Evolutionary conservation across 106 monocot genomes (phyloP), one percentile per base, ranked within the genome.

Genomic region (Triglochin maritima): DNA sequence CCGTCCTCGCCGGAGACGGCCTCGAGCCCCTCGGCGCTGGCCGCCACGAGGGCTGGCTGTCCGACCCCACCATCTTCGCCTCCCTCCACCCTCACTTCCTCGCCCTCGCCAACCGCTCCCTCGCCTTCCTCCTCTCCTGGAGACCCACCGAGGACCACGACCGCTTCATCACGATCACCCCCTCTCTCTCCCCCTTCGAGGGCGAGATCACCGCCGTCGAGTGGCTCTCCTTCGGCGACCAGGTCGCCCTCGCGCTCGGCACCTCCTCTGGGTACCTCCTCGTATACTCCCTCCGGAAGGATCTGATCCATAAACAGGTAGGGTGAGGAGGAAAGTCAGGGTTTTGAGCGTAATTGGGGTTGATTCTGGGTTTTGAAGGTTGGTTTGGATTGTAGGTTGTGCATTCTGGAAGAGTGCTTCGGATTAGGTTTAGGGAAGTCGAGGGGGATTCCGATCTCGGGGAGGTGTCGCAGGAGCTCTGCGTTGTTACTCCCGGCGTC

Each of bases 241-340:
- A 78, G 56, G 58, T 78, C 50, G 82, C 76, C 9, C 62, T 98
- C 15, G 98, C 86, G 13, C 43, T 98, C 17, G 96, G 84, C 6
- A 88, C 92, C 16, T 86, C 91, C 0, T 56, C 44, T 0, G 98
- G 98, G 4, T 81, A 56, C 68, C 80, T 98, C 56, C 68, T 98
- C 47, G 6, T 92, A 46, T 92, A 89, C 78, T 98, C 98, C 42
- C 11, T 70, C 9, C 54, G 59, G 7, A 79, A 81, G 10, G 86
- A 81, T n/a, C 82, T 92, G 12, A 78, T 98, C 66, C 88, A 86
- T 71, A 88, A 86, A 72, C 98, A 91, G 91, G 96, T 87, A 8
- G 1, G 3, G 13, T 17, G 64, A 2, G 60, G 16, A 52, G 43
- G 42, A 8, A 15, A 14, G 47, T 41, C 10, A 9, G 12, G 12